Evolutionary conservation across 495 filamentous ascomycete genomes (phyloP), one percentile per base, ranked within the genome.

Genomic region (Cercophora scortea): DNA sequence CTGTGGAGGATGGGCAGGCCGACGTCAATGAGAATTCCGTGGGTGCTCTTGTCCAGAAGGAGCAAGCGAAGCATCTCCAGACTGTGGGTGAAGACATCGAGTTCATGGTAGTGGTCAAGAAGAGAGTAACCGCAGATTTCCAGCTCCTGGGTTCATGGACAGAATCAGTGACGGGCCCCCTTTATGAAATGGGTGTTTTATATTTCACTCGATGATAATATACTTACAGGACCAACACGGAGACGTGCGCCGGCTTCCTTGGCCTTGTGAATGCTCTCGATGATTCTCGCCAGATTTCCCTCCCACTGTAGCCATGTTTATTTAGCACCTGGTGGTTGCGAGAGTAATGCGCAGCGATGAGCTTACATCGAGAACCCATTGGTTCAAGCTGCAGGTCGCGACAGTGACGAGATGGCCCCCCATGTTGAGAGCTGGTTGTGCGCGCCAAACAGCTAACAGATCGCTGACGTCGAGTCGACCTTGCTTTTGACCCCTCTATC

Each of bases 11-110:
- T 71, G 1, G 82, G 84, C 69, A 89, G 77, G 47, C 85, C 88
- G 45, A 91, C 76, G 63, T 92, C 90, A 8, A 94, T 65, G 18
- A 96, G 72, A 59, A 95, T 95, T 62, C 82, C 87, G 59, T 88
- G 74, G 52, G 80, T 86, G 39, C 75, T 74, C 18, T 76, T 61
- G 62, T 94, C 77, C 18, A 68, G 66, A 15, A 96, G 67, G 41
- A 94, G 85, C 40, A 67, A 59, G 12, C 68, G 72, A 1, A 92
- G 74, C 75, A 84, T 80, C 57, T 95, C 87, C 80, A 84, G 85
- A 8, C 79, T 85, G 62, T 90, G 84, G 9, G 83, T 67, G 63
- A 80, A 87, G 11, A 79, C 71, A 47, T 81, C 78, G 50, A 64
- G 62, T 62, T 87, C 82, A 6, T 83, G 71, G 59, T 88, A 86